These are phyloP conservation scores for Amanita muscaria DNA, from an alignment of 768 basidiomycete species.

Conservation along the genomic window DNA sequence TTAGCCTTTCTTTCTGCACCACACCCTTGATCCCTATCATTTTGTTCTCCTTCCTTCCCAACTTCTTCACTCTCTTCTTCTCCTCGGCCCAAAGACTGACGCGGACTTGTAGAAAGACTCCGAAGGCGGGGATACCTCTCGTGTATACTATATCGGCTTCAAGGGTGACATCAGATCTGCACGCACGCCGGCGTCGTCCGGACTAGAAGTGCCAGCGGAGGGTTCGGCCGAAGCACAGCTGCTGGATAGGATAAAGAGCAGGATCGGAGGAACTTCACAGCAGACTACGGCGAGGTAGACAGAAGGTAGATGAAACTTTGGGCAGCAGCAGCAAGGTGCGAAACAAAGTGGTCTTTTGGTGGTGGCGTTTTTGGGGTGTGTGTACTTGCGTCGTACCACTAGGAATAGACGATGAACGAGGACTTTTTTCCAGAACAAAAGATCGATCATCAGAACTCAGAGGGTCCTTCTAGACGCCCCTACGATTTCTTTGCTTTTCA, in stretches of 20 bases:
- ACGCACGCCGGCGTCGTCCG: conserved; percentile 48
- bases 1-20: background rate
- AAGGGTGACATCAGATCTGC: conserved; percentile 55
- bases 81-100: too few species aligned
- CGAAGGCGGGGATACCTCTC: conserved; percentile 51
- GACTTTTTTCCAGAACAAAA: too few species aligned
- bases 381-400: too few species aligned
- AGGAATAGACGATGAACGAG: too few species aligned
- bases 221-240: conserved; percentile 68
- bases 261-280: conserved; percentile 47
- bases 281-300: conserved; percentile 22
- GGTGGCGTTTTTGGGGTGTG: too few species aligned
- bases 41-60: too few species aligned
- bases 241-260: conserved; percentile 51
- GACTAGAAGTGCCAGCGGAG: conserved; percentile 71
- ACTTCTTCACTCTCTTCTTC: too few species aligned
- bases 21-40: background rate
- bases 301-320: background rate
- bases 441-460: too few species aligned
- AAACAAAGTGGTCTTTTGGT: too few species aligned
- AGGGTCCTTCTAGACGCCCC: too few species aligned
- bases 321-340: too few species aligned
- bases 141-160: conserved; percentile 78
- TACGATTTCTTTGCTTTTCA: too few species aligned
- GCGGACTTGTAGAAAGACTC: conserved; percentile 56